Evolutionary conservation across 768 basidiomycete genomes (phyloP).

Genomic region (Phaeolepiota aurea): DNA sequence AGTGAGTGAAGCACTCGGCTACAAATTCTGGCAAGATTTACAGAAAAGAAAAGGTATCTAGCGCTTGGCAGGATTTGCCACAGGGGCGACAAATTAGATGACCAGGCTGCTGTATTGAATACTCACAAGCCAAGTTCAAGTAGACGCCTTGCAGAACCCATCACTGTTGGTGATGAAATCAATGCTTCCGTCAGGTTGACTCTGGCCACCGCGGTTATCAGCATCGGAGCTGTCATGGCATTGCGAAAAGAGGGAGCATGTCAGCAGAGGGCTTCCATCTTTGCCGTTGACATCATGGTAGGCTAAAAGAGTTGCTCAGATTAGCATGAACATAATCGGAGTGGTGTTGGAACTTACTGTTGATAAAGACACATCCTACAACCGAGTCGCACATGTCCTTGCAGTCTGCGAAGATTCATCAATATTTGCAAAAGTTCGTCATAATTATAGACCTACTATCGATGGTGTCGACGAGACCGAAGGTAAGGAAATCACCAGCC

Average conservation of each 20-base stretch:
- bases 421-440: background rate
- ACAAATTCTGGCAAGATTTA: too few species aligned
- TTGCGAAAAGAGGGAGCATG: slow-evolving; percentile 30
- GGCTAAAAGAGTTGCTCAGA: slow-evolving; percentile 14
- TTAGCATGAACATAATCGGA: background rate
- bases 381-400: slow-evolving; percentile 35
- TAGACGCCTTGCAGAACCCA: slow-evolving; percentile 37
- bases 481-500: slow-evolving; percentile 32
- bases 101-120: too few species aligned
- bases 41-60: too few species aligned
- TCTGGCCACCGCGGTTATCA: slow-evolving; percentile 33
- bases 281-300: slow-evolving; percentile 42
- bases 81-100: too few species aligned
- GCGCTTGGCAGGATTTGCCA: too few species aligned
- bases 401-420: slow-evolving; percentile 22
- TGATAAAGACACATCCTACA: slow-evolving; percentile 30
- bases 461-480: slow-evolving; percentile 35
- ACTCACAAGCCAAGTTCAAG: too few species aligned
- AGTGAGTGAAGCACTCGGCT: too few species aligned
- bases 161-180: slow-evolving; percentile 32
- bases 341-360: slow-evolving; percentile 21
- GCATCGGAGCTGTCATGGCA: slow-evolving; percentile 30
- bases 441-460: slow-evolving; percentile 18
- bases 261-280: slow-evolving; percentile 33
- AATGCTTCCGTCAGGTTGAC: slow-evolving; percentile 29